A percentile compares a stretch with the other conserved stretches of the same genome.
Evolutionary conservation across 768 basidiomycete species (phyloP).

Genomic region (Boletus subcaerulescens): DNA sequence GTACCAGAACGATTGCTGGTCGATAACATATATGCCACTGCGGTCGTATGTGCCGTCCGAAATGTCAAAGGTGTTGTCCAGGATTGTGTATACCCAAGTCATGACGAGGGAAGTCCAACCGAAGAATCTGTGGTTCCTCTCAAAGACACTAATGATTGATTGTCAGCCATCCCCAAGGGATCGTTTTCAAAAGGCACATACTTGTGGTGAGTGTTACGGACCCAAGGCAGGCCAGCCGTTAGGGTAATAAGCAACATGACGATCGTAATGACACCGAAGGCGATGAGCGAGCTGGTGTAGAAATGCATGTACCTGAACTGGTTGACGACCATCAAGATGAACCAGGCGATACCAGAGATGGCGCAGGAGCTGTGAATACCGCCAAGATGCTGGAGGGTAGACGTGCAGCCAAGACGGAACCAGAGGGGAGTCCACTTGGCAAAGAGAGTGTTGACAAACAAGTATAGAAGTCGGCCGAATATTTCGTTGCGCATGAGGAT

Average conservation of each 20-base stretch:
- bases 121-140: conserved; percentile 75
- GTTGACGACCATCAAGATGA: conserved; percentile 58
- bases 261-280: conserved; percentile 59
- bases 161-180: background rate
- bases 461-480: conserved; percentile 74
- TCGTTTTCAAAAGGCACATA: conserved; percentile 31
- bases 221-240: conserved; percentile 71
- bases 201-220: conserved; percentile 81
- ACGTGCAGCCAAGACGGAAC: conserved; percentile 71
- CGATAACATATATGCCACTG: conserved; percentile 51
- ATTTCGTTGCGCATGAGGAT: conserved; percentile 81
- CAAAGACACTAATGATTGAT: conserved; percentile 55
- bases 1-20: conserved; percentile 78
- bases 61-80: conserved; percentile 61
- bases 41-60: conserved; percentile 55
- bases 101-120: conserved; percentile 65
- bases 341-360: conserved; percentile 66
- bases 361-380: conserved; percentile 80
- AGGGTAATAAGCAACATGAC: conserved; percentile 56
- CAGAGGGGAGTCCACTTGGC: conserved; percentile 81
- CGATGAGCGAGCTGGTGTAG: conserved; percentile 55
- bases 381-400: conserved; percentile 74
- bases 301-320: conserved; percentile 49
- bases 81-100: conserved; percentile 66
- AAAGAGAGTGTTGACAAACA: conserved; percentile 67